Evolutionary conservation across 2,329 filamentous ascomycete species (phyloP), one percentile per base, ranked within the genome.

Genomic region (Aspergillus spinulosporus): DNA sequence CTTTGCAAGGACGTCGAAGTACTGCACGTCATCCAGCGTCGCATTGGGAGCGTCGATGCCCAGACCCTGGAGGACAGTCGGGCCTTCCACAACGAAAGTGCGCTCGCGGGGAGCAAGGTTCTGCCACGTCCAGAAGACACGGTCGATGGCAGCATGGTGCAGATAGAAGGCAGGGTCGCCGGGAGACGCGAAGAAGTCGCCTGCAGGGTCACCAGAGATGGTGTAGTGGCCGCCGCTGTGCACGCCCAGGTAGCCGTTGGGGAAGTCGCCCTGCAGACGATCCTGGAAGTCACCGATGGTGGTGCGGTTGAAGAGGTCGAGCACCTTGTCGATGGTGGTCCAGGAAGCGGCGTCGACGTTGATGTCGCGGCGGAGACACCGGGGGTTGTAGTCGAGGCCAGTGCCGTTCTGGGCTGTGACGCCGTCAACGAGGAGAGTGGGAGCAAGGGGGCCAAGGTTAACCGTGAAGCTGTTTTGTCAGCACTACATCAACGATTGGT

Each of bases 161-260:
- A 58, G 37, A 40, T 55, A 60, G 52, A 60, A 60, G 9, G 47
- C 45, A 1, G 55, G 55, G 52, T 60, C 58, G 44, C 58, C 58
- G 45, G 58, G 58, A 9, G 58, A 59, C 12, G 58, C 39, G 15
- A 57, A 59, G 39, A 59, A 54, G 32, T 59, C 58, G 75, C 46
- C 73, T 7, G 73, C 76, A 0, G 72, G 72, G 49, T 79, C 77
- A 11, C 77, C 78, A n/a, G 72, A 74, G 43, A 77, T 71, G 6
- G 74, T 73, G 63, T 75, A 79, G 62, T 81, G 79, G 1, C 77
- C 78, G 1, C 65, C 76, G 1, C 72, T 73, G 57, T 81, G 79
- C 4, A 79, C 70, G 21, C 76, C 76, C 32, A 72, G 67, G 29
- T 59, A 61, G 1, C 56, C 74, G 5, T 77, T 76, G 57, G 58